phyloP scores from a whole-genome alignment of 1,139 yeast species.

The Insectozyma bohioensis region DNA sequence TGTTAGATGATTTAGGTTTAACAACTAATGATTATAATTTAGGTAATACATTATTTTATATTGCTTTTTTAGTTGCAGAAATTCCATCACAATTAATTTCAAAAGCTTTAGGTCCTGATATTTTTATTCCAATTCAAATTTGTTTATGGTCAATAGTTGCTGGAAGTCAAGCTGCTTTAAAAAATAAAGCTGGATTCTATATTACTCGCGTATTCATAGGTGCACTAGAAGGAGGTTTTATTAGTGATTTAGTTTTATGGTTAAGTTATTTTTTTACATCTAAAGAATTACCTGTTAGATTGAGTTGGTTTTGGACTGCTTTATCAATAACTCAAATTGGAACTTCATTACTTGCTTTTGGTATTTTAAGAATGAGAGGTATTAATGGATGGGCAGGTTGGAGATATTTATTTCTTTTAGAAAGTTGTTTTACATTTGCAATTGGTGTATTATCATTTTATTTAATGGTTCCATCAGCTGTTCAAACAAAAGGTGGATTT shows the following conservation, averaged over 20 bases:
- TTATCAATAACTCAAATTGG: conserved; percentile 26
- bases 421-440: conserved; percentile 55
- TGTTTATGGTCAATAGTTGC: conserved; percentile 31
- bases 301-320: conserved; percentile 19
- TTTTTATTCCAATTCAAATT: conserved; percentile 33
- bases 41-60: conserved; percentile 29
- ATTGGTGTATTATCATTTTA: conserved; percentile 54
- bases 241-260: conserved; percentile 29
- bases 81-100: conserved; percentile 33
- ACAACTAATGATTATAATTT: conserved; percentile 30
- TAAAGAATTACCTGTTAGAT: conserved; percentile 25
- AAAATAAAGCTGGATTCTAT: conserved; percentile 23
- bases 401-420: conserved; percentile 66
- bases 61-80: conserved; percentile 31
- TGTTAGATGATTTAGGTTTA: conserved; percentile 26
- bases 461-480: conserved; percentile 60
- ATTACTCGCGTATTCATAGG: conserved; percentile 29
- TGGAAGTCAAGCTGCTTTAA: conserved; percentile 25
- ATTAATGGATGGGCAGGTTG: conserved; percentile 45
- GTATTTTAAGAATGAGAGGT: conserved; percentile 26
- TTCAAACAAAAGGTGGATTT: conserved; percentile 51
- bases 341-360: conserved; percentile 39
- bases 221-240: conserved; percentile 30
- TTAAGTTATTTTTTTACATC: conserved; percentile 27
- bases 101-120: conserved; percentile 31